Percentiles rank a stretch among this genome's conserved stretches.
Conservation (phyloP, 768 basidiomycete genomes). For the Leccinum obscurum region DNA sequence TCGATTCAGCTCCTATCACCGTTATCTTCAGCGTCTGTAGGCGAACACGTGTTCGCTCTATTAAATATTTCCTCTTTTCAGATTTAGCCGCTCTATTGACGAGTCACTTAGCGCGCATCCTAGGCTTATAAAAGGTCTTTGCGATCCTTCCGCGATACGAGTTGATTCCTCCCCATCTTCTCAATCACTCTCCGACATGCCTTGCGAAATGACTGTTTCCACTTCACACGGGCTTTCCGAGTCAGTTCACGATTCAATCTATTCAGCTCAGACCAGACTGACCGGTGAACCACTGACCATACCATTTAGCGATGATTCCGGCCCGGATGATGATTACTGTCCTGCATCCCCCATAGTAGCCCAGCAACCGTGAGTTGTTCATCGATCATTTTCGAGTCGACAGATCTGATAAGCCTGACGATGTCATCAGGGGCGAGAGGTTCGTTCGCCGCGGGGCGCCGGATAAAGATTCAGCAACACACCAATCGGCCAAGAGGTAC, state of each 20-base stretch:
- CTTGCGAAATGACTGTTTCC: background rate
- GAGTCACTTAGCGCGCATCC: background rate
- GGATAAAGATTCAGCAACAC: accelerated
- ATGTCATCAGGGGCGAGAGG: background rate
- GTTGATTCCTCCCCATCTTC: background rate
- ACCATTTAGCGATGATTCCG: background rate
- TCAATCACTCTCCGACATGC: background rate
- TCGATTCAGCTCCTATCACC: background rate
- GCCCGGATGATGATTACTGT: background rate
- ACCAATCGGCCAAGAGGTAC: background rate
- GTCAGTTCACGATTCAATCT: background rate
- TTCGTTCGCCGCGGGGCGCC: constrained; percentile 8
- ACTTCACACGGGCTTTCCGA: no score
- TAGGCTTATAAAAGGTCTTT: constrained; percentile 19
- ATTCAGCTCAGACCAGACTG: background rate
- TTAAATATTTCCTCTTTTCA: background rate
- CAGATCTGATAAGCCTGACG: background rate
- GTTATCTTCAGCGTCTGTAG: constrained; percentile 19
- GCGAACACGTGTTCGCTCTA: constrained; percentile 5
- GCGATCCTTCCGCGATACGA: background rate
- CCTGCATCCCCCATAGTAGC: background rate
- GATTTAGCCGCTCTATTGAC: constrained; percentile 8
- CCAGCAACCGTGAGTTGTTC: background rate
- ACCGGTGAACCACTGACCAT: background rate
- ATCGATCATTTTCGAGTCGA: background rate